Evolutionary conservation across 345 rosid genomes (phyloP), one percentile per base, ranked within the genome.

Genomic region (Eucalyptus sideroxylon): DNA sequence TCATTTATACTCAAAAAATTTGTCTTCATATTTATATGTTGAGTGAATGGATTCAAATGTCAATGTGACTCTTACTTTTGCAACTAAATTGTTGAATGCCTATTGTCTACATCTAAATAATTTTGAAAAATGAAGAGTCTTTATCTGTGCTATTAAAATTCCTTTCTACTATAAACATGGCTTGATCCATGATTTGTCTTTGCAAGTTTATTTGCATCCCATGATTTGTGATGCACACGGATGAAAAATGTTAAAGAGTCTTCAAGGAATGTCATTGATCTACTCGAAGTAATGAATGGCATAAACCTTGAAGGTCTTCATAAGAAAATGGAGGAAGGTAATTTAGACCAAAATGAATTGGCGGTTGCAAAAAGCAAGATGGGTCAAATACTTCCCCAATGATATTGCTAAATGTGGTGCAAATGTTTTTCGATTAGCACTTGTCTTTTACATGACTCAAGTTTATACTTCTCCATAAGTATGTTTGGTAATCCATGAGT

Each of bases 181-280:
- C 47, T 21, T 81, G 86, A 82, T 17, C 13, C 16, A 37, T 24
- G 24, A 88, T 90, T 87, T 49, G 56, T 59, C 82, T 47, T 23
- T 94, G 59, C 91, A 98, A 98, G 97, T 97, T 82, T 98, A 97
- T 90, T 91, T 97, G 89, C 99, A 98, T 93, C 99, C 97, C 59
- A 96, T 97, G 98, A 91, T 98, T 89, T 95, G 98, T 24, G 99
- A 97, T 94, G 99, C 99, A 53, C 98, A 95, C 90, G 98, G 98
- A 31, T 94, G 97, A 51, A 98, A 98, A 95, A 96, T 94, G 98
- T 96, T 30, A 93, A 50, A 50, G 53, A 50, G 53, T 50, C 17
- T 50, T 50, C 7, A 15, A 50, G 53, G 3, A 50, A 15, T 50
- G 17, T 50, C 17, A 50, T 96, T 72, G 98, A 98, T 89, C 99